These are phyloP conservation scores for Trichosporon ovoides DNA, from an alignment of 1,284 basidiomycete genomes.

Conservation along the genomic window DNA sequence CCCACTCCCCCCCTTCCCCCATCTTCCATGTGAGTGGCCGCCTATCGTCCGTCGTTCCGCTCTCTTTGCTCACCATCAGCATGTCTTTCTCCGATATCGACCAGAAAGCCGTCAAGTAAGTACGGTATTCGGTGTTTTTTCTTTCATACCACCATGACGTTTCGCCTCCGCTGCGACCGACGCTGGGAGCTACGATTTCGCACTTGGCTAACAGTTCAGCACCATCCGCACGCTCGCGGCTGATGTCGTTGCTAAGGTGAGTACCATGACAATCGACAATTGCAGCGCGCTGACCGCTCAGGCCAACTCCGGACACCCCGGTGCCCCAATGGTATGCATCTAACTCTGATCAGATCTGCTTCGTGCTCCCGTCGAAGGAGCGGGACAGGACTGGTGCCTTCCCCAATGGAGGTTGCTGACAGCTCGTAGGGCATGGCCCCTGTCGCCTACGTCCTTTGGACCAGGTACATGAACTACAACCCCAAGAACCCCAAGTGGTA, in stretches of 20 bases:
- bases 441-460: constrained; percentile 78
- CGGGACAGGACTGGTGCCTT: too few relatives aligned
- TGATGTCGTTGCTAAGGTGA: constrained; percentile 51
- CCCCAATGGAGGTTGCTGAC: neutral
- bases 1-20: neutral
- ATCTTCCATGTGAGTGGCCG: neutral
- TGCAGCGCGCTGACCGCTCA: constrained; percentile 52
- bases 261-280: constrained; percentile 57
- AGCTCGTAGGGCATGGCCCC: constrained; percentile 67
- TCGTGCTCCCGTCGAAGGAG: neutral
- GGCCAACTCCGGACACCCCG: constrained; percentile 89
- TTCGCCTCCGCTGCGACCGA: too few relatives aligned
- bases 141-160: too few relatives aligned
- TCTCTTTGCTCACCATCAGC: neutral
- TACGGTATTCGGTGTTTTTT: too few relatives aligned
- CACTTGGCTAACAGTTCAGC: constrained; percentile 23
- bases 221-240: constrained; percentile 52
- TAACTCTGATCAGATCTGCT: neutral
- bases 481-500: constrained; percentile 85
- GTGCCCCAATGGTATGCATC: constrained; percentile 68
- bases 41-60: neutral
- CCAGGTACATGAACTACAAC: constrained; percentile 75
- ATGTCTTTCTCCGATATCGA: constrained; percentile 2
- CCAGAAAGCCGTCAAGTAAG: neutral
- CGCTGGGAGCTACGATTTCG: too few relatives aligned